Base-by-base conservation (phyloP, 352 stramenopile species). In the Lagenidium giganteum region DNA sequence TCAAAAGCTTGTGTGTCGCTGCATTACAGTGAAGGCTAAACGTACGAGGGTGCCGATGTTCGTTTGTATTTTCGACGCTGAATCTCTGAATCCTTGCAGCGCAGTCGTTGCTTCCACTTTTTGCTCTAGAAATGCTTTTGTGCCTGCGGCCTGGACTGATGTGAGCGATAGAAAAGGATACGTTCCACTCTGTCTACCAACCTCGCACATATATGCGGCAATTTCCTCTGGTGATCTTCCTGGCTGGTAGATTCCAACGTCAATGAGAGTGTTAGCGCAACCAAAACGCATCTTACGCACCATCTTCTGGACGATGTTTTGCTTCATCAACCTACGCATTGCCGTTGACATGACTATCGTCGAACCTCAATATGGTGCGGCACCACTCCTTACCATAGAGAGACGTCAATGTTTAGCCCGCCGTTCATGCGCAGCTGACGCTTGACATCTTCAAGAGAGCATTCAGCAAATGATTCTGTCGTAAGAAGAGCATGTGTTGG, bases 221-320 rank as follows among this genome's bases (percentile, higher is more conserved):
- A 76, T 38, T 29, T 72, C 65, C 17, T 42, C 23, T 17, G 63
- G 54, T 9, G 39, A 55, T 26, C 57, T 64, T 13, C 8, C 35
- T 13, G 45, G 20, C 45, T 53, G 21, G 9, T 3, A 14, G 3
- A 11, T 22, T 21, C 9, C 34, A 21, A 24, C 9, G 34, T 14
- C 18, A 21, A 41, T 41, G 9, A 41, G 12, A 16, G 34, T 23
- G 13, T 41, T 33, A 14, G 28, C 11, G n/a, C 11, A 14, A 33
- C n/a, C 11, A 33, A 33, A 33, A 21, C 13, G 34, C 11, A 41
- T 57, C 9, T 48, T 32, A 14, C 13, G 51, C 12, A 62, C 41
- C 59, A 71, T 68, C 27, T 66, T 61, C 33, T 73, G 61, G 3
- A 73, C 61, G 14, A 67, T 35, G 29, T 70, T 72, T 31, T 76